Base-by-base conservation (phyloP, 2,329 filamentous ascomycete genomes). In the Elsinoe ampelina region DNA sequence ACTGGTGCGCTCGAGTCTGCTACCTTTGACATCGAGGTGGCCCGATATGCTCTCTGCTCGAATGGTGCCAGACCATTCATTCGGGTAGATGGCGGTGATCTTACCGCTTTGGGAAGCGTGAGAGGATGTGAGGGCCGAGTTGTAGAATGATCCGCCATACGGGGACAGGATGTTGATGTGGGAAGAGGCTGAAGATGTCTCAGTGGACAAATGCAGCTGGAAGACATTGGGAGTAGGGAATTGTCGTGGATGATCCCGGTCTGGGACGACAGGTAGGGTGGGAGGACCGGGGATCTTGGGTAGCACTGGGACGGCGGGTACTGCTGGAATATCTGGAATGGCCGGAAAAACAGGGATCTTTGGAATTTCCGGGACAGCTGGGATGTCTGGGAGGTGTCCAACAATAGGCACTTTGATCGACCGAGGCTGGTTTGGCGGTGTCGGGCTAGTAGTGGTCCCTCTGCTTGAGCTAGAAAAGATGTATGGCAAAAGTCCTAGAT, bases 41-140 rank as follows among this genome's bases (percentile, higher is more conserved):
- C 54, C 54, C 10, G 54, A 56, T 2, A 56, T 35, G n/a, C 38
- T 47, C 39, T 56, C 30, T 19, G 42, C 54, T 13, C n/a, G 17
- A 26, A 56, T 26, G 15, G 22, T 56, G 54, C 54, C 54, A 10
- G 54, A 30, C 54, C 54, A 56, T 26, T 35, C 30, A 12, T 47
- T 19, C 5, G 54, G 54, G 42, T 56, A 56, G 15, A 34, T n/a
- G 17, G 42, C 19, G 26, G 22, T 20, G 20, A 56, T 8, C 8
- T 22, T 45, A 8, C 54, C 54, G 41, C 38, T 45, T 7, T n/a
- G 34, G n/a, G 54, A 22, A 4, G n/a, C 35, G 30, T 56, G 54
- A 17, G 54, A 22, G 17, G 54, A 35, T 13, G 13, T 11, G 7
- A 56, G 26, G 20, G 36, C 19, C 10, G 36, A 34, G 15, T 38